Base-by-base conservation (phyloP, 305 asterid genomes). In the Plantago coronopus region DNA sequence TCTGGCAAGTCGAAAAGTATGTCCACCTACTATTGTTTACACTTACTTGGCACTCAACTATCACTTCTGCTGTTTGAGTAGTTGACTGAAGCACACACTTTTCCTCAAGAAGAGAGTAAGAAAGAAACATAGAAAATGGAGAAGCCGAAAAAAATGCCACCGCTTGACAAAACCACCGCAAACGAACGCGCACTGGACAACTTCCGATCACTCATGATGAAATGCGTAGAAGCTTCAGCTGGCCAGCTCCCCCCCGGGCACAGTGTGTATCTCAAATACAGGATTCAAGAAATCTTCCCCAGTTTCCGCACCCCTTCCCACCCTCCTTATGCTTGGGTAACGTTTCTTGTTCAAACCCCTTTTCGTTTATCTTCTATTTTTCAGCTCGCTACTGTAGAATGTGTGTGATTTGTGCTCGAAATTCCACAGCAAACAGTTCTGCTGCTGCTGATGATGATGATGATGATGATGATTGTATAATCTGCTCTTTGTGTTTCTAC, bases 271-370 rank as follows among this genome's bases (percentile, higher is more conserved):
- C 49, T 81, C 57, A 69, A 78, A 10, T 65, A 73, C 27, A 77
- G 72, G 65, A 65, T 82, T 55, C 53, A 61, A 22, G 70, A 82
- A 8, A 31, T 66, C 48, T 48, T 78, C 21, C 84, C 85, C 63
- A 17, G 25, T 60, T 25, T 73, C 44, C 48, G 34, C 53, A 60
- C 83, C 21, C 90, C 94, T 57, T 79, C 76, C 76, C 95, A 87
- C 48, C 95, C 90, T 59, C 82, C 95, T 62, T 87, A 87, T 70
- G 62, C 83, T 40, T 78, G 68, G 78, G 83, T 78, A 74, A 56
- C 5, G 1, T 43, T 31, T 1, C 25, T 29, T 17, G 7, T 1
- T 25, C 40, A 3, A 54, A 2, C 17, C 3, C 31, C 27, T 53
- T 19, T 22, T 55, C 13, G 5, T 37, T 18, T 48, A 18, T 25